Evolutionary conservation across 352 stramenopile genomes (phyloP).

Genomic region (Aphanomyces stellatus): DNA sequence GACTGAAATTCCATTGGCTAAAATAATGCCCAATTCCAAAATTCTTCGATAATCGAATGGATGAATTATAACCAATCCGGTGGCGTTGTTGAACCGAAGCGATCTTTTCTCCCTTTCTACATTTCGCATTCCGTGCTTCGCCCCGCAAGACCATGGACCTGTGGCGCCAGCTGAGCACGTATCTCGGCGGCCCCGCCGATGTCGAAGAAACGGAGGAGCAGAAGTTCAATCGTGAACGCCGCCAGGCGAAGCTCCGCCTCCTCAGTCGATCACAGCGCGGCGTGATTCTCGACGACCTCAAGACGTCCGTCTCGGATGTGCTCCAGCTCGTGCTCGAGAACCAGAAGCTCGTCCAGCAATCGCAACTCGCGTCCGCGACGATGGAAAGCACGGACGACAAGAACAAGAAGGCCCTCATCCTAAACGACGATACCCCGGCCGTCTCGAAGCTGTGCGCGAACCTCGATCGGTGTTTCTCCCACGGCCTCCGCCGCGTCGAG

Average conservation of each 20-base stretch:
- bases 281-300: slow-evolving; percentile 74
- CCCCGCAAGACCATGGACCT: slow-evolving; percentile 32
- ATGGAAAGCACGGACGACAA: slow-evolving; percentile 63
- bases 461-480: slow-evolving; percentile 56
- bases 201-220: slow-evolving; percentile 50
- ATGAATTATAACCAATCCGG: not conserved
- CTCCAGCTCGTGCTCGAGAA: slow-evolving; percentile 42
- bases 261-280: slow-evolving; percentile 66
- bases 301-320: slow-evolving; percentile 42
- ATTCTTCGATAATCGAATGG: slow-evolving; percentile 7
- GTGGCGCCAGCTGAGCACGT: slow-evolving; percentile 32
- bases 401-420: slow-evolving; percentile 41
- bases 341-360: slow-evolving; percentile 23
- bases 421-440: slow-evolving; percentile 59
- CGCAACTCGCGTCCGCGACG: slow-evolving; percentile 28
- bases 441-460: slow-evolving; percentile 66
- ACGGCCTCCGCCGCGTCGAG: slow-evolving; percentile 59
- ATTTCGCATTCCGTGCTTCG: not conserved
- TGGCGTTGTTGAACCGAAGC: not conserved
- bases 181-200: slow-evolving; percentile 38
- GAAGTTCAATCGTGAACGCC: slow-evolving; percentile 33
- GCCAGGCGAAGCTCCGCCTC: slow-evolving; percentile 47
- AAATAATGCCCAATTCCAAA: not conserved
- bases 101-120: slow-evolving; percentile 19
- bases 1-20: not conserved